Evolutionary conservation across 345 rosid species (phyloP).

Genomic region (Carallia pectinifolia): DNA sequence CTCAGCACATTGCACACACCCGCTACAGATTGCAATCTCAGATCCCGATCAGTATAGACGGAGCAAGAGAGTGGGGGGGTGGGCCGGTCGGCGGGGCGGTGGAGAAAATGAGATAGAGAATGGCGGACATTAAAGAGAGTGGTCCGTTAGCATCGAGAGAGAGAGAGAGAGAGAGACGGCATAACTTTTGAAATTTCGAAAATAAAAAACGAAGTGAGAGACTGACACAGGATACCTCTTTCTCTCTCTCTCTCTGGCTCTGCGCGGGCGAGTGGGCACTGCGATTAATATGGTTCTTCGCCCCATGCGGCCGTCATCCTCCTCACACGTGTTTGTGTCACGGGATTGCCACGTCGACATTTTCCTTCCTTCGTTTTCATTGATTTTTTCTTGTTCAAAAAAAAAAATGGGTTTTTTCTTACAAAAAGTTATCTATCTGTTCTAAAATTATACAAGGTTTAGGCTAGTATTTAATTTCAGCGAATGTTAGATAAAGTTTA

Average conservation of each 20-base stretch:
- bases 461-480: too few relatives aligned
- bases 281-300: background rate
- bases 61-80: too few relatives aligned
- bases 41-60: too few relatives aligned
- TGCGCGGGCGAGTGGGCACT: slow-evolving; percentile 37
- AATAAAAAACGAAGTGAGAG: background rate
- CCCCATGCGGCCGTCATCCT: background rate
- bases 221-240: slow-evolving; percentile 8
- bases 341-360: background rate
- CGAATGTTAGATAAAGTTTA: too few relatives aligned
- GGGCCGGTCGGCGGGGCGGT: background rate
- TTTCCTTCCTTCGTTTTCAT: too few relatives aligned
- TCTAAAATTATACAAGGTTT: too few relatives aligned
- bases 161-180: background rate
- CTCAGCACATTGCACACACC: background rate
- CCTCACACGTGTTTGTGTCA: background rate
- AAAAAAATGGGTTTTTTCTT: too few relatives aligned
- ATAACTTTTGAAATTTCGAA: slow-evolving; percentile 71
- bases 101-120: background rate
- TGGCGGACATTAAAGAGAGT: background rate
- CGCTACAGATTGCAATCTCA: too few relatives aligned
- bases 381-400: too few relatives aligned
- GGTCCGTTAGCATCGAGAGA: background rate
- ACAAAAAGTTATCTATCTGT: too few relatives aligned
- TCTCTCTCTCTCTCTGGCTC: background rate